Evolutionary conservation across 805 yeast genomes (phyloP).

Genomic region (Suhomyces sp.): DNA sequence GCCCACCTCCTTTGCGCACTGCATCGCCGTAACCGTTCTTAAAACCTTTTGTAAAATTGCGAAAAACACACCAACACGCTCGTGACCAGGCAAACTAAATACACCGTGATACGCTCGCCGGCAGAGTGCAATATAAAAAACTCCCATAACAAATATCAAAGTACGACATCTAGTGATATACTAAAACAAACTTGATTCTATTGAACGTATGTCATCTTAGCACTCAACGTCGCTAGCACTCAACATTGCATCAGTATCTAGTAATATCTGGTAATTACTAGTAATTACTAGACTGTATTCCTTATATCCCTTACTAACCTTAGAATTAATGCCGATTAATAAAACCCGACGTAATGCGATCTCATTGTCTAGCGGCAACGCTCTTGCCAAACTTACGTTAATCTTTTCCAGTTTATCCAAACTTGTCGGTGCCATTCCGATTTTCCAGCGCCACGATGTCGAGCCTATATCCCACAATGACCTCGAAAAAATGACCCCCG

Average conservation of each 20-base stretch:
- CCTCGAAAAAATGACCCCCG: conserved; percentile 24
- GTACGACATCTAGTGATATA: background rate
- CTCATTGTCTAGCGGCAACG: conserved; percentile 19
- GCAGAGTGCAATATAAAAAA: background rate
- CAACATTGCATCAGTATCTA: too few relatives aligned
- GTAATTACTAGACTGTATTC: background rate
- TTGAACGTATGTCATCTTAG: background rate
- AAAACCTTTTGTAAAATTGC: background rate
- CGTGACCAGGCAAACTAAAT: background rate
- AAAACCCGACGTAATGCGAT: conserved; percentile 28
- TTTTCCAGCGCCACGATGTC: conserved; percentile 11
- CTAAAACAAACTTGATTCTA: background rate
- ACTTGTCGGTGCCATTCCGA: conserved; percentile 35
- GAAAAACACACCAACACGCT: background rate
- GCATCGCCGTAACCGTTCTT: background rate
- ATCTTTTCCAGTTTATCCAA: conserved; percentile 32
- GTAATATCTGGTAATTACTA: too few relatives aligned
- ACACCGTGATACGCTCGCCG: background rate
- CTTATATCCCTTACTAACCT: background rate
- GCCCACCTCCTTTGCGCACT: background rate
- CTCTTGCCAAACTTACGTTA: conserved; percentile 28
- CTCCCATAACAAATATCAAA: background rate
- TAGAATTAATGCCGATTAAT: conserved; percentile 18
- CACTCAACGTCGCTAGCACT: too few relatives aligned
- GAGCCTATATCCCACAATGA: conserved; percentile 7